These are phyloP conservation scores for Epichloe coenophiala DNA, from an alignment of 2,329 filamentous ascomycete species.

Conservation along the genomic window DNA sequence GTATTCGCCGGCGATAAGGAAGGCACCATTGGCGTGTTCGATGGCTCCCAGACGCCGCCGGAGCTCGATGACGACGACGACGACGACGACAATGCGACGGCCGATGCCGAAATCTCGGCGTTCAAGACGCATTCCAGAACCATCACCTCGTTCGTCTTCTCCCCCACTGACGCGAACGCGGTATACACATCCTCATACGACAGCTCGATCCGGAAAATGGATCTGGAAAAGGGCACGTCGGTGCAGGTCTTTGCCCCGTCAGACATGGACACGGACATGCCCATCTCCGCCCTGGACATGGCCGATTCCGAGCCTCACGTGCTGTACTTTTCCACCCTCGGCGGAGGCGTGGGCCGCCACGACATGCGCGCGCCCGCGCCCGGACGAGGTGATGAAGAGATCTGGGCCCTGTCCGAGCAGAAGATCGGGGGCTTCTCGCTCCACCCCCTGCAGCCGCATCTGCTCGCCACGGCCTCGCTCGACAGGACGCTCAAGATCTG, in stretches of 20 bases:
- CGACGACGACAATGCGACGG: slow-evolving; percentile 39
- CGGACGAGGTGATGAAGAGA: slow-evolving; percentile 18
- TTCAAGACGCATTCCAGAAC: slow-evolving; percentile 85
- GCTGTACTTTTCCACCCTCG: slow-evolving; percentile 77
- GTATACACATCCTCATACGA: slow-evolving; percentile 87
- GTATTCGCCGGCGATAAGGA: slow-evolving; percentile 92
- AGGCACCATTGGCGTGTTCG: slow-evolving; percentile 80
- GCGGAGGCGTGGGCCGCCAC: slow-evolving; percentile 67
- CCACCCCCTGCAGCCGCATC: slow-evolving; percentile 65
- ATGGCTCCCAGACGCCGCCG: slow-evolving; percentile 61
- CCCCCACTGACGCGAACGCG: slow-evolving; percentile 56
- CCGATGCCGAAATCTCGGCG: slow-evolving; percentile 73
- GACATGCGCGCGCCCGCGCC: slow-evolving; percentile 50
- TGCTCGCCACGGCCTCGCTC: slow-evolving; percentile 77
- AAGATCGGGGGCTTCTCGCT: slow-evolving; percentile 93
- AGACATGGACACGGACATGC: slow-evolving; percentile 56
- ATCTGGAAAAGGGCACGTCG: slow-evolving; percentile 67
- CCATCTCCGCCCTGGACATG: slow-evolving; percentile 77
- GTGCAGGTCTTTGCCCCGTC: slow-evolving; percentile 68
- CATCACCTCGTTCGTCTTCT: slow-evolving; percentile 72
- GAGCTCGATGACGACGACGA: slow-evolving; percentile 44
- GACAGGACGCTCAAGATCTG: slow-evolving; percentile 85
- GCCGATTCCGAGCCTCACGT: slow-evolving; percentile 54
- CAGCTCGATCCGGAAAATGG: slow-evolving; percentile 76
- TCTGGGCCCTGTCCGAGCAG: slow-evolving; percentile 71